phyloP scores from a whole-genome alignment of 495 filamentous ascomycete species.

The Podospora pseudoanserina region DNA sequence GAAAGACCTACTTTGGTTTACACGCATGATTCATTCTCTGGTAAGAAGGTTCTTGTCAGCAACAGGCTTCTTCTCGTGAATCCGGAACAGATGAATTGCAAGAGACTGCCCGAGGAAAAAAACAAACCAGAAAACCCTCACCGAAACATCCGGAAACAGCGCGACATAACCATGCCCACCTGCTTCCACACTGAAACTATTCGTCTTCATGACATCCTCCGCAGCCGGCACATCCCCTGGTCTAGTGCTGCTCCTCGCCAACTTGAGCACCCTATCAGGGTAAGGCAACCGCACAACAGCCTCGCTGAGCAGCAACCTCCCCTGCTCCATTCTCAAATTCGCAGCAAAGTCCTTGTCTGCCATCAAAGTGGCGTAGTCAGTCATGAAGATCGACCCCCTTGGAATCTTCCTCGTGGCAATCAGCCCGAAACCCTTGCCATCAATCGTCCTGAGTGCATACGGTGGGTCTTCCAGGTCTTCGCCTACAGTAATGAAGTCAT shows the following conservation, averaged over 20 bases:
- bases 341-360: constrained; percentile 28
- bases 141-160: constrained; percentile 27
- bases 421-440: constrained; percentile 34
- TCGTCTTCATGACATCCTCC: constrained; percentile 37
- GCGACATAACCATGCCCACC: constrained; percentile 18
- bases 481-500: background rate
- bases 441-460: constrained; percentile 28
- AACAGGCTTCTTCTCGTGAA: background rate
- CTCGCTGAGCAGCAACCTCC: constrained; percentile 25
- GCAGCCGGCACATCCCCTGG: constrained; percentile 22
- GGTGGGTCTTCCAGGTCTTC: constrained; percentile 15
- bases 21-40: constrained; percentile 38
- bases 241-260: constrained; percentile 30
- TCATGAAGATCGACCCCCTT: constrained; percentile 30
- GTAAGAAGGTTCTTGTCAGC: too few species aligned
- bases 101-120: too few species aligned
- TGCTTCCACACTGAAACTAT: constrained; percentile 27
- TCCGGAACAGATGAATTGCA: too few species aligned
- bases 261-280: constrained; percentile 25
- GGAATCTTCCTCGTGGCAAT: constrained; percentile 31
- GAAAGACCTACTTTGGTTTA: constrained; percentile 31
- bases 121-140: constrained; percentile 2
- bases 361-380: constrained; percentile 29
- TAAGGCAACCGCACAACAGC: constrained; percentile 28
- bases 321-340: constrained; percentile 23